Conservation (phyloP, 1,139 yeast genomes). For the Meyerozyma sp. region DNA sequence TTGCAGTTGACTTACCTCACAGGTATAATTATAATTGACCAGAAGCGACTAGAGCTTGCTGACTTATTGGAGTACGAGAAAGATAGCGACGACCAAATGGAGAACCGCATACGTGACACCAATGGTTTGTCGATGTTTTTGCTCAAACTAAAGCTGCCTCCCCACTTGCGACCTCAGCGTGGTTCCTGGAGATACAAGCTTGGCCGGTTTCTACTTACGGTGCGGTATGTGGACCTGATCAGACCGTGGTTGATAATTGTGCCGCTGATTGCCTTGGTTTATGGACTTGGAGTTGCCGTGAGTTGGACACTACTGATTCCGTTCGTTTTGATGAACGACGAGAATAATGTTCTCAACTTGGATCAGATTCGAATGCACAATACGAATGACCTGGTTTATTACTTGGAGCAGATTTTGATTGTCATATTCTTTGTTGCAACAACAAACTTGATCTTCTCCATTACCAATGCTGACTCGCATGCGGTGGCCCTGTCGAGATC, state of each 20-base stretch:
- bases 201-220: neutral
- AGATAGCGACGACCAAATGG: conserved; percentile 3
- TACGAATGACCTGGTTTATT: conserved; percentile 23
- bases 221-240: conserved; percentile 6
- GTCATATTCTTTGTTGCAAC: conserved; percentile 23
- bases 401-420: conserved; percentile 25
- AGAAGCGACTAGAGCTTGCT: conserved; percentile 55
- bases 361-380: conserved; percentile 13
- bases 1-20: conserved; percentile 60
- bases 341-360: conserved; percentile 13
- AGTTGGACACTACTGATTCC: conserved; percentile 28
- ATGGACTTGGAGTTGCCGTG: conserved; percentile 14
- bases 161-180: conserved; percentile 15
- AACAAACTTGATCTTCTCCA: conserved; percentile 24
- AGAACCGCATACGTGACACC: conserved; percentile 13
- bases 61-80: conserved; percentile 32
- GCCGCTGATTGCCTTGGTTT: conserved; percentile 13
- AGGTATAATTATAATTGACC: conserved; percentile 62
- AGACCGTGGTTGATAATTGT: conserved; percentile 14
- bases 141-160: conserved; percentile 13
- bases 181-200: conserved; percentile 13
- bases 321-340: conserved; percentile 15
- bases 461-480: conserved; percentile 12
- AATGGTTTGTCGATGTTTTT: conserved; percentile 24
- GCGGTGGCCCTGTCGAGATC: conserved; percentile 1